Conservation (phyloP, 306 rosid species). For the Vigna reflexopilosa region DNA sequence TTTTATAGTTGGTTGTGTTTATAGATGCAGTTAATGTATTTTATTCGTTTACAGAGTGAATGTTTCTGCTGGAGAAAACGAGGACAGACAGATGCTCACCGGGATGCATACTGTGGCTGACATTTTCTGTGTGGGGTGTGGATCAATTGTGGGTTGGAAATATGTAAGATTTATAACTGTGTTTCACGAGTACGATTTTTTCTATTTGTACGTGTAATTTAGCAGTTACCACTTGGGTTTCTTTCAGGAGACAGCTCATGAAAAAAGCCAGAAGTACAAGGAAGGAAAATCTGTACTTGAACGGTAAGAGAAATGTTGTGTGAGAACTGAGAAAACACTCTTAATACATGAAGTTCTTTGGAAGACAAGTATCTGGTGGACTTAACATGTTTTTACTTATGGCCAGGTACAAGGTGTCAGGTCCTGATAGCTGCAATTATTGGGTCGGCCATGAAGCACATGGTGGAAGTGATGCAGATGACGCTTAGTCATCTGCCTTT, state of each 20-base stretch:
- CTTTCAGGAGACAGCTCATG: slow-evolving; percentile 75
- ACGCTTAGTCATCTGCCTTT: slow-evolving; percentile 55
- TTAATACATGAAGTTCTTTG: slow-evolving; percentile 38
- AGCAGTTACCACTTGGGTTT: slow-evolving; percentile 49
- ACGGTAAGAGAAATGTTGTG: slow-evolving; percentile 63
- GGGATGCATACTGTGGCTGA: slow-evolving; percentile 96
- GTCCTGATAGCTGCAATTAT: slow-evolving; percentile 87
- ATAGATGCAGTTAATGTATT: slow-evolving; percentile 21
- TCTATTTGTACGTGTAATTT: slow-evolving; percentile 35
- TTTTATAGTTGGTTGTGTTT: slow-evolving; percentile 31
- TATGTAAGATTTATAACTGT: slow-evolving; percentile 72
- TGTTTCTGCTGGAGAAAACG: slow-evolving; percentile 70
- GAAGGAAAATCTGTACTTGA: slow-evolving; percentile 81
- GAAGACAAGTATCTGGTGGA: neutral
- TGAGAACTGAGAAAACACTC: slow-evolving; percentile 43
- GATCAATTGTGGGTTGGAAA: slow-evolving; percentile 97
- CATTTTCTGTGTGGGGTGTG: slow-evolving; percentile 97
- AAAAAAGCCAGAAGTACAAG: slow-evolving; percentile 74
- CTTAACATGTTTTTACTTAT: slow-evolving; percentile 50
- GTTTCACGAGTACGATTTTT: slow-evolving; percentile 37
- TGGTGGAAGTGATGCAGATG: slow-evolving; percentile 96
- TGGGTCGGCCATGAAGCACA: slow-evolving; percentile 83
- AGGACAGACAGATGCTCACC: slow-evolving; percentile 82
- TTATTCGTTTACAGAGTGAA: slow-evolving; percentile 70
- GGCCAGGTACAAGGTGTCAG: slow-evolving; percentile 77